Base-by-base conservation (phyloP, 768 basidiomycete genomes). In the Neoboletus magnificus region DNA sequence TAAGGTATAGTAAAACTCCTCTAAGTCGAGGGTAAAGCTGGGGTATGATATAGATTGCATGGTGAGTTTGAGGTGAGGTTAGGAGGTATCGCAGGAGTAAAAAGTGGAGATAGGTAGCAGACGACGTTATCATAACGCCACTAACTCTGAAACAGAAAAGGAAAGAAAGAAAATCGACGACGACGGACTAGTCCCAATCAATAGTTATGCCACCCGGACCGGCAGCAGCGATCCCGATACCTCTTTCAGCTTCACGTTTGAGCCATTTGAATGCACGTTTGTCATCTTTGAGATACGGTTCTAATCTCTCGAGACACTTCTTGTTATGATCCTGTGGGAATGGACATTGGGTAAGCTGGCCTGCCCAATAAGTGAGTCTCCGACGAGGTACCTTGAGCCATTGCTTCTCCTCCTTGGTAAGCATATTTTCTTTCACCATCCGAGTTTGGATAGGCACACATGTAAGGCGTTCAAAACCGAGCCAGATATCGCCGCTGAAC, bases 371-470 rank as follows among this genome's bases (percentile, higher is more conserved):
- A 32, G 36, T n/a, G 10, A 39, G 61, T 39, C 39, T n/a, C 51
- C 36, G 35, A 70, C 77, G 2, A 49, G 6, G 48, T 57, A 84
- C 85, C 77, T 87, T 89, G 47, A 98, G 66, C 96, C 96, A 98
- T 52, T 80, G 73, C 59, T 83, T 87, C 76, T 98, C 93, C 57
- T 89, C 87, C 67, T 87, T 90, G 18, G 87, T 84, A 53, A 98
- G 81, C 82, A 97, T 84, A 48, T 69, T 77, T 45, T 85, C 88
- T 66, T 92, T 89, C 49, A 98, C 86, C 84, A 98, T 89, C 62
- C 82, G 79, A 2, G 90, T 89, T 71, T 94, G 89, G 64, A 98
- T 97, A 4, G 96, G 96, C 11, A 98, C 94, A 74, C 90, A 87
- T 3, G 95, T 96, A 62, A 98, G 76, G 5, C 94, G 86, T 71